A percentile compares a stretch with the other conserved stretches of the same genome.
Conservation (phyloP, 2,329 filamentous ascomycete genomes). For the Botrytis tulipae region DNA sequence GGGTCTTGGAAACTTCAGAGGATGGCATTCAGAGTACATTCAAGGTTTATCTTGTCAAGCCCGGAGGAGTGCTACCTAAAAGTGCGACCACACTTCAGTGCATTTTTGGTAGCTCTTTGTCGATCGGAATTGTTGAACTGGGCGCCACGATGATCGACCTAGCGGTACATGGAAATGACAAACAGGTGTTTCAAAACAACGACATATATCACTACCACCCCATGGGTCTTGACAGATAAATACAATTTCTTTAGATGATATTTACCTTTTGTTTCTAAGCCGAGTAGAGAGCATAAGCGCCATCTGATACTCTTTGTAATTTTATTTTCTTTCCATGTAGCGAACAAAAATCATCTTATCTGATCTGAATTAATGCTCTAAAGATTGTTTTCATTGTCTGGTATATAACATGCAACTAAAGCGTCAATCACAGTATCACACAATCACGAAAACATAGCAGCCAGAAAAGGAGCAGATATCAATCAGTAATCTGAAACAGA, state of each 20-base stretch:
- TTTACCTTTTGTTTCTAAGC: not conserved
- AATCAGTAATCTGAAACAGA: not conserved
- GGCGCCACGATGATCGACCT: not conserved
- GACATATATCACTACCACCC: not conserved
- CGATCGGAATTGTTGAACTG: not conserved
- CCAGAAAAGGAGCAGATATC: not conserved
- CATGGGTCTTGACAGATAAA: not conserved
- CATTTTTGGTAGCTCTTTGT: not conserved
- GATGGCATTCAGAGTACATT: not conserved
- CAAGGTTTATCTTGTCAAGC: slow-evolving; percentile 2
- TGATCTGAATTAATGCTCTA: not conserved
- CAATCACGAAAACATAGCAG: not conserved
- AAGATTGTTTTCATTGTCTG: not conserved
- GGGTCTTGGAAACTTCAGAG: not conserved
- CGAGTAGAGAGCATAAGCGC: not conserved
- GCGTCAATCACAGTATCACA: not conserved
- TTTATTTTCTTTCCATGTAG: not conserved
- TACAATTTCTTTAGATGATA: not conserved
- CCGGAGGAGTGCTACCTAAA: not conserved
- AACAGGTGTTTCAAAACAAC: not conserved
- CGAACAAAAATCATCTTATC: not conserved
- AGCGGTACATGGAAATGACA: not conserved
- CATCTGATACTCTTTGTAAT: not conserved
- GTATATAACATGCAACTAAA: not conserved
- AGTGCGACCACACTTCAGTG: not conserved